phyloP scores from a whole-genome alignment of 179 eudicot species.

The Silene coronaria region DNA sequence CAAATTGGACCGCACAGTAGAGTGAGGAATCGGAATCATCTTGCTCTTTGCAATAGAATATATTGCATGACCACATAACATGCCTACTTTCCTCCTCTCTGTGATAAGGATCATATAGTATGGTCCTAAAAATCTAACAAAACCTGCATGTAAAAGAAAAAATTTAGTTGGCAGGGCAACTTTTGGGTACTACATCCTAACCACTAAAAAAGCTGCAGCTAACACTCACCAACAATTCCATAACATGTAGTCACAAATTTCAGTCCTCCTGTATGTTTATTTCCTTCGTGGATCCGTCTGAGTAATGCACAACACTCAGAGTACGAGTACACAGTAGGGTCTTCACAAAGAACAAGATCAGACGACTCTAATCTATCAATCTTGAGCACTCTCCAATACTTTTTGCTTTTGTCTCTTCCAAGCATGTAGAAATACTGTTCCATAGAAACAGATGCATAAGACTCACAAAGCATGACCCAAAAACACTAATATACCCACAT shows the following conservation, averaged over 20 bases:
- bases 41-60: slow-evolving; percentile 82
- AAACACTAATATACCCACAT: not conserved
- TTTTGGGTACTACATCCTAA: not conserved
- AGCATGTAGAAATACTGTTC: slow-evolving; percentile 82
- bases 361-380: slow-evolving; percentile 75
- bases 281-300: slow-evolving; percentile 77
- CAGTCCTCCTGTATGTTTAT: slow-evolving; percentile 79
- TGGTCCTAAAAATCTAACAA: slow-evolving; percentile 88
- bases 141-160: slow-evolving; percentile 46
- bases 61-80: slow-evolving; percentile 84
- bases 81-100: slow-evolving; percentile 77
- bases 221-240: slow-evolving; percentile 81
- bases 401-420: slow-evolving; percentile 74
- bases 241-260: slow-evolving; percentile 76
- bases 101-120: slow-evolving; percentile 89
- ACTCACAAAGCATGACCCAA: slow-evolving; percentile 1
- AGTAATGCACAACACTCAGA: slow-evolving; percentile 61
- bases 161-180: slow-evolving; percentile 8
- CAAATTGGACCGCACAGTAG: slow-evolving; percentile 56
- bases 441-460: slow-evolving; percentile 17
- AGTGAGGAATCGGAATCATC: slow-evolving; percentile 71
- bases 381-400: slow-evolving; percentile 74
- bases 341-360: slow-evolving; percentile 66
- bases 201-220: not conserved
- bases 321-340: slow-evolving; percentile 62